Conservation (phyloP, 305 asterid genomes). For the Fraxinus albicans region DNA sequence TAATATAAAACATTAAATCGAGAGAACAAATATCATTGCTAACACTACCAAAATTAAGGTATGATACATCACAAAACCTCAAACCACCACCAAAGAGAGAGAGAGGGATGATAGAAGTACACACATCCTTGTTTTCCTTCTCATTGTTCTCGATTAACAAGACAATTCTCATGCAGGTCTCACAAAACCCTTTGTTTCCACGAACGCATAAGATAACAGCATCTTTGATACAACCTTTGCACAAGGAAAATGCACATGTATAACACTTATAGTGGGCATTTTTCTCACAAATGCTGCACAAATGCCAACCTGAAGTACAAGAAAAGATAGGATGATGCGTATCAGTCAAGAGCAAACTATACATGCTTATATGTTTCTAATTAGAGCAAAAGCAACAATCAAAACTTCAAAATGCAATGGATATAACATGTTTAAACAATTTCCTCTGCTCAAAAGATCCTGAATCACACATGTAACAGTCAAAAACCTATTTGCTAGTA, state of each 20-base stretch:
- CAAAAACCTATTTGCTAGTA: not conserved
- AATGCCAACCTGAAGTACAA: constrained; percentile 89
- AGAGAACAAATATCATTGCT: constrained; percentile 11
- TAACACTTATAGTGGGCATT: constrained; percentile 86
- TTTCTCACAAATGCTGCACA: constrained; percentile 91
- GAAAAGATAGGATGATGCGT: constrained; percentile 14
- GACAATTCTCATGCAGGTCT: constrained; percentile 80
- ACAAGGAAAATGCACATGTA: constrained; percentile 87
- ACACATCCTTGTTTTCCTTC: constrained; percentile 56
- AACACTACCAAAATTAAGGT: constrained; percentile 16
- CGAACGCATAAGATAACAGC: constrained; percentile 65
- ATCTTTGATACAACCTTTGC: constrained; percentile 85
- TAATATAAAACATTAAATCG: not conserved
- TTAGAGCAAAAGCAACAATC: not conserved
- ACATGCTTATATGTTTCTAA: not conserved
- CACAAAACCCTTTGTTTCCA: constrained; percentile 96
- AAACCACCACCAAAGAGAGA: constrained; percentile 8
- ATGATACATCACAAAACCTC: constrained; percentile 10
- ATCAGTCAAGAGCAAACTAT: not conserved
- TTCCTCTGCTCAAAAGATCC: not conserved
- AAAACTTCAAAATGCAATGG: not conserved
- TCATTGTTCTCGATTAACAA: constrained; percentile 64
- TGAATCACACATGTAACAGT: not conserved
- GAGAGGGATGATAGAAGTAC: constrained; percentile 27
- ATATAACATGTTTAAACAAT: not conserved